Percentiles rank a stretch among this genome's conserved stretches.
phyloP scores from a whole-genome alignment of 805 yeast genomes.

The Kluyveromyces lactis region DNA sequence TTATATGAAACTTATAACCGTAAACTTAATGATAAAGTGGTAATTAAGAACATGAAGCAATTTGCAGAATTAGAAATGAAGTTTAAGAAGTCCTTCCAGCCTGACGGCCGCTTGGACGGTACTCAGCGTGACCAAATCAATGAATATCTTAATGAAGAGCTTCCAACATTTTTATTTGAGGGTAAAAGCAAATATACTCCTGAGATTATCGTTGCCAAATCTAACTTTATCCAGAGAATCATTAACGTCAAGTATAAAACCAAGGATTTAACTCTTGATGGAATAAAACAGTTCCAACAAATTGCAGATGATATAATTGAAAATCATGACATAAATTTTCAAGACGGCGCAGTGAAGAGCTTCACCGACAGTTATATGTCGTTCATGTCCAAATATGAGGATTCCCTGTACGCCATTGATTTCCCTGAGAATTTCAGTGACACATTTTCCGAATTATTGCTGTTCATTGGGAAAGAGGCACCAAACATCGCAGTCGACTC shows the following conservation, averaged over 20 bases:
- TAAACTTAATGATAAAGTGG: conserved; percentile 81
- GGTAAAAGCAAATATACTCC: conserved; percentile 17
- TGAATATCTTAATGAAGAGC: conserved; percentile 19
- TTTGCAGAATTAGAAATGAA: conserved; percentile 35
- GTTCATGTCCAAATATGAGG: conserved; percentile 15
- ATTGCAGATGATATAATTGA: conserved; percentile 38
- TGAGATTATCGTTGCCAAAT: conserved; percentile 20
- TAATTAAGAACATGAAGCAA: conserved; percentile 57
- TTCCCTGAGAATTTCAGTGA: conserved; percentile 11
- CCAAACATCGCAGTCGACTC: conserved; percentile 2
- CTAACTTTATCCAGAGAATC: conserved; percentile 19
- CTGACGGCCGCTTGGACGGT: conserved; percentile 16
- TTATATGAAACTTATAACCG: conserved; percentile 62
- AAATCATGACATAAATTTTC: conserved; percentile 68
- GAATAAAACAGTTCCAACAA: conserved; percentile 32
- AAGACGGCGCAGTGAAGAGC: conserved; percentile 61
- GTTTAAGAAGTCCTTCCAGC: conserved; percentile 13
- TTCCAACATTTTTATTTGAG: conserved; percentile 19
- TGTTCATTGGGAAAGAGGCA: conserved; percentile 12
- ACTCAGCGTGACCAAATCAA: conserved; percentile 19
- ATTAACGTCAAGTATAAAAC: conserved; percentile 18
- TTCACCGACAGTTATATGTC: conserved; percentile 40
- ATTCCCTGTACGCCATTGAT: conserved; percentile 3
- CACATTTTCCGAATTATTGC: conserved; percentile 10
- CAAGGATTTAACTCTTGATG: conserved; percentile 11